Evolutionary conservation across 805 yeast species (phyloP).

Genomic region (Danielia oregonensis): DNA sequence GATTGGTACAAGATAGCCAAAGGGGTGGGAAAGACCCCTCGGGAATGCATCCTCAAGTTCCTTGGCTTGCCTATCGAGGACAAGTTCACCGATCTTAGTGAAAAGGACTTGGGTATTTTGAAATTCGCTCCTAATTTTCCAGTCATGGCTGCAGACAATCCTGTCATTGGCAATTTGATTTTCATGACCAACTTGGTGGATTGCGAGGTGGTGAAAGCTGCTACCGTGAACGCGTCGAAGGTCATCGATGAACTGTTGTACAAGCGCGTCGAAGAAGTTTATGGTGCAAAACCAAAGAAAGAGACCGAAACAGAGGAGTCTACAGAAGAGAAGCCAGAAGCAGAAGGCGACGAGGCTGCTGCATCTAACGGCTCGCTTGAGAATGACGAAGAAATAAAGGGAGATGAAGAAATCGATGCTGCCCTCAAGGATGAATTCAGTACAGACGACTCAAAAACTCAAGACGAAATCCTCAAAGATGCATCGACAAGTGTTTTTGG

Average conservation of each 20-base stretch:
- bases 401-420: slow-evolving; percentile 10
- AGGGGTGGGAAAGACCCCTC: slow-evolving; percentile 62
- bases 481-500: slow-evolving; percentile 73
- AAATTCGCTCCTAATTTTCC: slow-evolving; percentile 84
- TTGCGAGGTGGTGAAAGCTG: slow-evolving; percentile 79
- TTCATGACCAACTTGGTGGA: slow-evolving; percentile 84
- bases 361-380: slow-evolving; percentile 2
- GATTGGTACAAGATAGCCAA: slow-evolving; percentile 80
- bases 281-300: slow-evolving; percentile 16
- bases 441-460: not conserved
- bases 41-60: slow-evolving; percentile 77
- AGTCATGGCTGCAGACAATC: slow-evolving; percentile 82
- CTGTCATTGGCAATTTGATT: slow-evolving; percentile 88
- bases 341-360: slow-evolving; percentile 2
- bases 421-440: not conserved
- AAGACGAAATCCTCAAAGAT: slow-evolving; percentile 42
- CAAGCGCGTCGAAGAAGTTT: slow-evolving; percentile 34
- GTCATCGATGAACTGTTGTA: slow-evolving; percentile 42
- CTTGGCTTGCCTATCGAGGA: slow-evolving; percentile 81
- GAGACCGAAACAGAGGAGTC: slow-evolving; percentile 6
- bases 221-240: slow-evolving; percentile 60
- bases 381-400: slow-evolving; percentile 7
- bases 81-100: slow-evolving; percentile 49
- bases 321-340: slow-evolving; percentile 3
- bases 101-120: slow-evolving; percentile 58